Base-by-base conservation (phyloP, 345 rosid species). In the Microcos paniculata region DNA sequence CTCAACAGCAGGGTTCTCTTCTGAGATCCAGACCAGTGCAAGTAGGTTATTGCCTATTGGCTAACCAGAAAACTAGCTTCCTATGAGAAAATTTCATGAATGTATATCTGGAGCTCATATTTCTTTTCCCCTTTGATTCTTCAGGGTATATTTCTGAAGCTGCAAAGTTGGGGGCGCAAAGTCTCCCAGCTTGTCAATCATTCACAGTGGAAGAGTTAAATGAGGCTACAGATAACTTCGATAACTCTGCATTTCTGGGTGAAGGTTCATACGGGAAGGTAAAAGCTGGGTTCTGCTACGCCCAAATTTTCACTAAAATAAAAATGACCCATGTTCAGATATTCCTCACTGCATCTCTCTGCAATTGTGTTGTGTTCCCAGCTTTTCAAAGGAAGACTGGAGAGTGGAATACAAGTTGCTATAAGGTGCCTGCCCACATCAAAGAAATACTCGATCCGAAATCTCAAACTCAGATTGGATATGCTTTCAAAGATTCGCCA, bases 241-340 rank as follows among this genome's bases (percentile, higher is more conserved):
- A 86, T 84, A 80, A 92, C 53, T 83, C 89, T 28, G 76, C 87
- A 56, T 88, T 91, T 57, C 82, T 96, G 64, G 89, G 97, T 58
- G 96, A 91, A 81, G 97, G 98, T 79, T 89, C 88, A 45, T 71
- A 24, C 3, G 99, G 99, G 76, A 91, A 93, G 98, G 99, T 96
- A 88, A 68, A 70, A 18, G 16, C 56, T 26, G 33, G 35, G 14
- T 23, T 38, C 26, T 67, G 30, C 56, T 24, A 7, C 46, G 7
- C 26, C 23, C 43, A 8, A 45, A 66, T 63, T 4, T 23, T 13
- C 46, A 43, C 2, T 43, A 43, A 43, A 43, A 14, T 14, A 43
- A 66, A 6, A 35, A 35, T 35, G 19, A 62, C 23, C 45, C 43
- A 7, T 59, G 1, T 62, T 63, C 16, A n/a, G 46, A 1, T 38